Percentiles rank a stretch among this genome's conserved stretches.
Evolutionary conservation across 2,329 filamentous ascomycete genomes (phyloP).

Genomic region (Diaporthe vexans): DNA sequence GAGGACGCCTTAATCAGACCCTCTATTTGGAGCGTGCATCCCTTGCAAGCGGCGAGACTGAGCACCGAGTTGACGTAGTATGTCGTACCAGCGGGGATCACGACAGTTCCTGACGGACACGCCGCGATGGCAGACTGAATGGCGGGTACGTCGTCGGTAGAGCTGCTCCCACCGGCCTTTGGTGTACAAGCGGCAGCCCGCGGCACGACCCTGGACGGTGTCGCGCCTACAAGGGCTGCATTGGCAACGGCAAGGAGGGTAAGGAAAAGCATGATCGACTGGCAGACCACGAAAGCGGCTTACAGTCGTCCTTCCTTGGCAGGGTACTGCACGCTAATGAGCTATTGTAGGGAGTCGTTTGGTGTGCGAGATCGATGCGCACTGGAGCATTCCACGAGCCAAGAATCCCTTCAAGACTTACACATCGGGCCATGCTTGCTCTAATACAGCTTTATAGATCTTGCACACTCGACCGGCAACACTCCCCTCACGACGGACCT

Average conservation of each 20-base stretch:
- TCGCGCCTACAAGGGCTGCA: background rate
- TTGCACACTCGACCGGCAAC: background rate
- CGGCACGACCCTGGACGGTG: background rate
- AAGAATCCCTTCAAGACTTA: background rate
- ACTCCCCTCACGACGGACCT: background rate
- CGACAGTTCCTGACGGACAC: background rate
- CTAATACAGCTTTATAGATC: background rate
- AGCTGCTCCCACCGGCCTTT: background rate
- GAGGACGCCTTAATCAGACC: background rate
- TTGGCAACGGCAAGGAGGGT: background rate
- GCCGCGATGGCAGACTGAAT: background rate
- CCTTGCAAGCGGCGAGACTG: background rate
- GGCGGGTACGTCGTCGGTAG: background rate
- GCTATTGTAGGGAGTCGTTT: no score
- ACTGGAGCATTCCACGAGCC: background rate
- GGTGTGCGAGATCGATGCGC: background rate
- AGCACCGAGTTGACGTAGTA: slow-evolving; percentile 9
- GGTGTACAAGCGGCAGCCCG: background rate
- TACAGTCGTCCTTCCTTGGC: no score
- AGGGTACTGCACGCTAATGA: no score
- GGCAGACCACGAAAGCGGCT: no score
- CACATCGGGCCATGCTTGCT: background rate
- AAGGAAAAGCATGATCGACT: background rate
- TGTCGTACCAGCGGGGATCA: background rate
- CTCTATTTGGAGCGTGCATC: background rate